phyloP scores from a whole-genome alignment of 768 basidiomycete genomes.

The Hypholoma sublateritium region DNA sequence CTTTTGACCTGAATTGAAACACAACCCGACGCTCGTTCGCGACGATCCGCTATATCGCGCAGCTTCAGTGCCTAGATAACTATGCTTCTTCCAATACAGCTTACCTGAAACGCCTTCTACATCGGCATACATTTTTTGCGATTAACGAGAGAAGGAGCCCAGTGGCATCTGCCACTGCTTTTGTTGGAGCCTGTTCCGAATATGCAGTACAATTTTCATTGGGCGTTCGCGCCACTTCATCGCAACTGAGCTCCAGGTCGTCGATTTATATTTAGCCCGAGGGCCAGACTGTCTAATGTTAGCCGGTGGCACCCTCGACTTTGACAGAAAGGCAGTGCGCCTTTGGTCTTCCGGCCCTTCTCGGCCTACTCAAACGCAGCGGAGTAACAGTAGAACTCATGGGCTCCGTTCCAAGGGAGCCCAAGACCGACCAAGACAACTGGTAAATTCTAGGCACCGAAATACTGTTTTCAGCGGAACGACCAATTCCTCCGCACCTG shows the following conservation, averaged over 20 bases:
- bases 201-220: no score
- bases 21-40: not conserved
- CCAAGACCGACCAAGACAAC: no score
- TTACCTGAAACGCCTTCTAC: conserved; percentile 3
- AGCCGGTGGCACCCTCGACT: not conserved
- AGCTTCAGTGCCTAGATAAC: not conserved
- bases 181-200: no score
- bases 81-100: not conserved
- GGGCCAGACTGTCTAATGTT: not conserved
- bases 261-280: not conserved
- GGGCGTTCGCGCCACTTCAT: not conserved
- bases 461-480: no score
- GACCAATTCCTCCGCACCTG: not conserved
- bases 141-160: not conserved
- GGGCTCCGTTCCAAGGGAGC: no score
- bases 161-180: no score
- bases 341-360: not conserved
- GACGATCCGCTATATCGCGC: conserved; percentile 3
- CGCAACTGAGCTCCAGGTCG: conserved; percentile 1
- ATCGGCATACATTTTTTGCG: not conserved
- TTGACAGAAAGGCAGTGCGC: not conserved
- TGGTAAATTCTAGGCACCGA: no score
- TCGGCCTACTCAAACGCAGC: not conserved
- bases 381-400: no score
- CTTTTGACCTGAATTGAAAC: no score